Evolutionary conservation across 1,284 basidiomycete species (phyloP), one percentile per base, ranked within the genome.

Genomic region (Sphagnurus paluster): DNA sequence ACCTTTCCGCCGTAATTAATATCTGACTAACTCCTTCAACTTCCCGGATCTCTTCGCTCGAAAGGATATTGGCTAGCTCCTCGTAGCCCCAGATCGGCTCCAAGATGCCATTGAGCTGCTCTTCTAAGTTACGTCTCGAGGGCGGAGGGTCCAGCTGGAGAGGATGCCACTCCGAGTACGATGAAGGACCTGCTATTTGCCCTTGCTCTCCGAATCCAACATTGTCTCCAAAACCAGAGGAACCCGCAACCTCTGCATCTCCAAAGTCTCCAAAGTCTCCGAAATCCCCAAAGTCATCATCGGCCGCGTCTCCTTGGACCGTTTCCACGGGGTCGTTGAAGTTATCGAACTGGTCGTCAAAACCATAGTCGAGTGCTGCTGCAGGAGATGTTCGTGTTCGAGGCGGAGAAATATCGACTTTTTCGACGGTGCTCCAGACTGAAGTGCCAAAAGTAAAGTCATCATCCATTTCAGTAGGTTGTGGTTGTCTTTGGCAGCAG

Each of bases 251-350:
- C 44, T 75, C 75, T 11, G 73, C 80, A 53, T 90, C 90, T 45
- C 80, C 89, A 64, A 91, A 91, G 57, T 90, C 89, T 13, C 87
- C 91, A 71, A 94, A 94, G 59, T 93, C 90, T 39, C 84, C 91
- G 71, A 94, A 94, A 59, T 93, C 90, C 39, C 84, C 89, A 64
- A 87, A 90, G 49, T 88, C 87, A 59, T 88, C 87, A 35, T 82
- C 83, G 6, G 70, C 76, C 6, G 59, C 70, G 8, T 68, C 69
- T 30, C 65, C 66, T 1, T 66, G 62, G 20, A 69, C 65, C 4
- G 68, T 62, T 55, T 75, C 72, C 24, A 70, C 64, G 34, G 82
- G 77, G 51, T 85, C 84, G 50, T 87, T 84, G 59, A 84, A 82
- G 28, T 75, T 75, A 47, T 76, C 74, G 46, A 73, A 71, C 16